These are phyloP conservation scores for Nicotiana otophora DNA, from an alignment of 257 asterid genomes.

Conservation along the genomic window DNA sequence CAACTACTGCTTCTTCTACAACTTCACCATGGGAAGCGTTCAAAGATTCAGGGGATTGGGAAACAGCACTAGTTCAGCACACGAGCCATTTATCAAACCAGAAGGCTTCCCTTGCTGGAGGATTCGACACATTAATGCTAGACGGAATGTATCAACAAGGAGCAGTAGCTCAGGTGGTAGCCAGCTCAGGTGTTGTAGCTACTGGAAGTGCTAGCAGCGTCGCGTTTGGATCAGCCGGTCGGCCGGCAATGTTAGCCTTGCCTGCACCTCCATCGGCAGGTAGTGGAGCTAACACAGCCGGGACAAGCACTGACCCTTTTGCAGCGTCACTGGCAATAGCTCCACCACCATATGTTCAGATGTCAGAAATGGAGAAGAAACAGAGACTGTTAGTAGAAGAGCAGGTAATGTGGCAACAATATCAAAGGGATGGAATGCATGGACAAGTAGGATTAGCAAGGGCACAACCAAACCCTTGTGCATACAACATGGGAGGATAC, in stretches of 20 bases:
- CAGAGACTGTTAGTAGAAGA: constrained; percentile 62
- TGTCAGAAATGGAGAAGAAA: constrained; percentile 92
- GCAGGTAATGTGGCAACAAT: constrained; percentile 88
- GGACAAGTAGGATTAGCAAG: constrained; percentile 52
- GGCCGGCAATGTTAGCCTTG: constrained; percentile 68
- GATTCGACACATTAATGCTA: constrained; percentile 53
- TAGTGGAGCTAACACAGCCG: neutral
- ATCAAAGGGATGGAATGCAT: constrained; percentile 72
- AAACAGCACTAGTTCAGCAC: constrained; percentile 53
- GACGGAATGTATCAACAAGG: constrained; percentile 95
- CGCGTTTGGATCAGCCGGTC: constrained; percentile 71
- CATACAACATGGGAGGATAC: constrained; percentile 46
- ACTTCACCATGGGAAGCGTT: constrained; percentile 81
- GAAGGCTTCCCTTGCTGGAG: constrained; percentile 57
- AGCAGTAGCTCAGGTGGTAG: constrained; percentile 38
- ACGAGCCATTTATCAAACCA: constrained; percentile 70
- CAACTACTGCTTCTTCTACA: constrained; percentile 18
- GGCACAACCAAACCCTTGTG: constrained; percentile 28
- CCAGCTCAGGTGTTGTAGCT: constrained; percentile 50
- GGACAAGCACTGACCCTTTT: constrained; percentile 36
- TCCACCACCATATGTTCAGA: constrained; percentile 85
- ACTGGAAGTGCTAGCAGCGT: constrained; percentile 84
- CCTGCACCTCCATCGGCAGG: constrained; percentile 65
- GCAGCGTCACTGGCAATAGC: constrained; percentile 68
- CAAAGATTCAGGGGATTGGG: constrained; percentile 78